phyloP scores from a whole-genome alignment of 2,329 filamentous ascomycete species.

The Ophiostoma montium region DNA sequence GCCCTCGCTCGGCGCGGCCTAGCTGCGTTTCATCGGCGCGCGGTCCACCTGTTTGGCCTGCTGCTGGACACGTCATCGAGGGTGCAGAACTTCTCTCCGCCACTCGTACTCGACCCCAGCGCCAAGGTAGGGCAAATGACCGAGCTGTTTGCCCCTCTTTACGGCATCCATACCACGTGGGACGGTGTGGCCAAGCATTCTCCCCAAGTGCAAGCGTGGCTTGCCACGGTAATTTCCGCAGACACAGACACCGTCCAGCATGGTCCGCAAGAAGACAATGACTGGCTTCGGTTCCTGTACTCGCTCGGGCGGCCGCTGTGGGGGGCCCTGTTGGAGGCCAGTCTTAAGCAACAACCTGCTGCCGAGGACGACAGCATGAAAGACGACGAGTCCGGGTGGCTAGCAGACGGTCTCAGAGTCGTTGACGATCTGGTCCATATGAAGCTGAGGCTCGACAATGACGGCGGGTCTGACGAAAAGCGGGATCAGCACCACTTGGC shows the following conservation, averaged over 20 bases:
- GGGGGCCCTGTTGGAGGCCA: background rate
- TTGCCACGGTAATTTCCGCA: background rate
- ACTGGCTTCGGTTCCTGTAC: constrained; percentile 1
- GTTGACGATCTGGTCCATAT: background rate
- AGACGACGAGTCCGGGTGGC: background rate
- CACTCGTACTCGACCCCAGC: background rate
- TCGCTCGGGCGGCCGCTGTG: background rate
- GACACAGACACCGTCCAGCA: background rate
- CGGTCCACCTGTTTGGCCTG: background rate
- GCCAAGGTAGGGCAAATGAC: background rate
- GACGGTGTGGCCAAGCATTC: background rate
- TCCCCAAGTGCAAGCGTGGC: background rate
- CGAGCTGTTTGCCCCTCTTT: background rate
- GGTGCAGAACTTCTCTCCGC: background rate
- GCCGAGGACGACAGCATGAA: background rate
- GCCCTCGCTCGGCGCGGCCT: background rate
- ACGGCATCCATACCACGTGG: constrained; percentile 1
- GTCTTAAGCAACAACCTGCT: background rate
- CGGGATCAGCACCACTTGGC: background rate
- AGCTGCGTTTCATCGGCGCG: background rate
- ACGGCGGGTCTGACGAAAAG: background rate
- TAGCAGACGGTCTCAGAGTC: background rate
- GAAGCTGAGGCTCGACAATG: background rate
- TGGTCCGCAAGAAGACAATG: background rate
- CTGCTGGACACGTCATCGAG: constrained; percentile 1